A percentile compares a stretch with the other conserved stretches of the same genome.
These are phyloP conservation scores for Geotrichum candidum DNA, from an alignment of 1,139 yeast species.

Conservation along the genomic window DNA sequence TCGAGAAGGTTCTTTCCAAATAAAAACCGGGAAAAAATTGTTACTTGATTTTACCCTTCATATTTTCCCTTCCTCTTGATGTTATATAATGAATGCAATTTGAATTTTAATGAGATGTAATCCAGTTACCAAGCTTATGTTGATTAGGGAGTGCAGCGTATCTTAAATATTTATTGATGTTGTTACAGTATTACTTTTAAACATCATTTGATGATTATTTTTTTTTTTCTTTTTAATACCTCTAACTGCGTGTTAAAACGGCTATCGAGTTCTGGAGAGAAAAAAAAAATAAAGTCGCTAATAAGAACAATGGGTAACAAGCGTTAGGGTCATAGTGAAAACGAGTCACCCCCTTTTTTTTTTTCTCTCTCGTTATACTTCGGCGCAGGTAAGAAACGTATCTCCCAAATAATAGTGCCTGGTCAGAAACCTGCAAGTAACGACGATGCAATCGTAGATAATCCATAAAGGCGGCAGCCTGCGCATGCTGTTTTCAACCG, in stretches of 20 bases:
- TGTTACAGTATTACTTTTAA: background rate
- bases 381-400: too few species aligned
- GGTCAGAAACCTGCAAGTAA: background rate
- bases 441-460: background rate
- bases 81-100: background rate
- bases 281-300: too few species aligned
- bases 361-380: too few species aligned
- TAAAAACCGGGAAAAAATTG: background rate
- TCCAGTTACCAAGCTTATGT: background rate
- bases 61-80: background rate
- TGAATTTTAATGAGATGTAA: background rate
- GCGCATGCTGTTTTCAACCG: background rate
- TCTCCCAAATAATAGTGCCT: background rate
- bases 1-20: slow-evolving; percentile 27
- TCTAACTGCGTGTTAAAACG: too few species aligned
- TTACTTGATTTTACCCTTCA: background rate
- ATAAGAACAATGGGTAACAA: too few species aligned
- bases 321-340: too few species aligned
- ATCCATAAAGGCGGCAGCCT: background rate
- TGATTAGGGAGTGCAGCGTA: background rate
- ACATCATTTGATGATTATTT: too few species aligned
- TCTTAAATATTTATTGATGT: background rate
- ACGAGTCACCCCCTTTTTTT: too few species aligned
- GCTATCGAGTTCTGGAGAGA: too few species aligned
- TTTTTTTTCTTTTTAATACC: too few species aligned